phyloP scores from a whole-genome alignment of 148 eudicot genomes.

The Gaultheria prostrata region DNA sequence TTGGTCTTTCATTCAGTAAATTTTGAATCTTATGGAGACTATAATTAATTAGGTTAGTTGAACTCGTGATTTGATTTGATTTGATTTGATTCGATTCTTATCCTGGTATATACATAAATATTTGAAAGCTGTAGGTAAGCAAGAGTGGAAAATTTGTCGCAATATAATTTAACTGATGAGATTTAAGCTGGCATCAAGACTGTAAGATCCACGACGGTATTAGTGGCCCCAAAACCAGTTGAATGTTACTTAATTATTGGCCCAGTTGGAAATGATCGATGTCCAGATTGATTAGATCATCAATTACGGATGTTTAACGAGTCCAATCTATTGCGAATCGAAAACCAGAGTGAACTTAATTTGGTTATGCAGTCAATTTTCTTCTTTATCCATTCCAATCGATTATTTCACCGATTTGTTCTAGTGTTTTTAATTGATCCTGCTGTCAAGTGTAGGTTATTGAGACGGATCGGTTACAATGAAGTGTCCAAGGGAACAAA shows the following conservation, averaged over 20 bases:
- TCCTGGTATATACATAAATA: background rate
- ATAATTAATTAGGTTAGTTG: background rate
- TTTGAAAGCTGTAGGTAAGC: background rate
- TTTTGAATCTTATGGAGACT: background rate
- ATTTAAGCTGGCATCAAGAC: background rate
- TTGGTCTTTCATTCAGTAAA: background rate
- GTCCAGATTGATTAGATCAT: background rate
- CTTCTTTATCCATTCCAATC: background rate
- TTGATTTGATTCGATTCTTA: background rate
- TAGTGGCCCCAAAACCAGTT: background rate
- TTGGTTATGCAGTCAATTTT: background rate
- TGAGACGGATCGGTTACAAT: background rate
- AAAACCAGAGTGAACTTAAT: background rate
- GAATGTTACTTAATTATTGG: background rate
- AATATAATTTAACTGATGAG: background rate
- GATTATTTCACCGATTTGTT: background rate
- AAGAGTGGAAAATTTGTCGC: background rate
- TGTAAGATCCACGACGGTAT: background rate
- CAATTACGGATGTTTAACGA: background rate
- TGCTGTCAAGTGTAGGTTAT: background rate
- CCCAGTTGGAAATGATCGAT: background rate
- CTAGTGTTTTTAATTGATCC: background rate
- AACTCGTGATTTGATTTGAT: constrained; percentile 5
- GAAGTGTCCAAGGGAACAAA: background rate
- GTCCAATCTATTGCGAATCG: background rate